These are phyloP conservation scores for Cordia subcordata DNA, from an alignment of 257 asterid genomes.

Conservation along the genomic window DNA sequence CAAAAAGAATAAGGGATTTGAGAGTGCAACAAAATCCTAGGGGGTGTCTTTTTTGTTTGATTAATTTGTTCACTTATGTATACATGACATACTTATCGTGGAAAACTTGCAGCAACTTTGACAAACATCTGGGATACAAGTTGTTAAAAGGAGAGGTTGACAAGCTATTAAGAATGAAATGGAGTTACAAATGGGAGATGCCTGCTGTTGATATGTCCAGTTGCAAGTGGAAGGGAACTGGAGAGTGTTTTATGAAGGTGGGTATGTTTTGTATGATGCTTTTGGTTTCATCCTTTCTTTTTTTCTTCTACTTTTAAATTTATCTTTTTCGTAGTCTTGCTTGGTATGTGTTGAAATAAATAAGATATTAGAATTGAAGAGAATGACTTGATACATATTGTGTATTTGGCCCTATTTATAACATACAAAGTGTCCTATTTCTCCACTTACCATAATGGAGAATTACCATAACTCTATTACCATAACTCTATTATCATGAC, in stretches of 20 bases:
- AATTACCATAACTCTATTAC: too few relatives aligned
- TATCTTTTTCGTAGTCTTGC: constrained; percentile 10
- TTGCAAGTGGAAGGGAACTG: constrained; percentile 89
- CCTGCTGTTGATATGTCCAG: constrained; percentile 57
- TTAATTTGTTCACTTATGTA: too few relatives aligned
- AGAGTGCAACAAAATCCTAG: too few relatives aligned
- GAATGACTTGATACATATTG: too few relatives aligned
- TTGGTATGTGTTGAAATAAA: background rate
- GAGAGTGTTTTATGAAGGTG: constrained; percentile 63
- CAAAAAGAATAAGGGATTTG: too few relatives aligned
- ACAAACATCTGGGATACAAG: constrained; percentile 55
- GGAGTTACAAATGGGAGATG: constrained; percentile 71
- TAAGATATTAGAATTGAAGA: too few relatives aligned
- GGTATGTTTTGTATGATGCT: background rate
- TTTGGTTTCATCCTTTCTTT: background rate
- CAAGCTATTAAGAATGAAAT: constrained; percentile 42
- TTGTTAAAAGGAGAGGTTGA: constrained; percentile 50
- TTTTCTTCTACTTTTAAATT: constrained; percentile 1
- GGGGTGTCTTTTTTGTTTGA: too few relatives aligned
- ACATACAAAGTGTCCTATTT: too few relatives aligned
- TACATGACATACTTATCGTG: too few relatives aligned
- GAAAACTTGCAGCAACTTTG: constrained; percentile 53
- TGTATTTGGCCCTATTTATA: too few relatives aligned
- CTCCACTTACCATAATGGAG: too few relatives aligned
- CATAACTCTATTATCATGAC: too few relatives aligned